These are phyloP conservation scores for Penicillium thymicola DNA, from an alignment of 2,329 filamentous ascomycete genomes.

Conservation along the genomic window DNA sequence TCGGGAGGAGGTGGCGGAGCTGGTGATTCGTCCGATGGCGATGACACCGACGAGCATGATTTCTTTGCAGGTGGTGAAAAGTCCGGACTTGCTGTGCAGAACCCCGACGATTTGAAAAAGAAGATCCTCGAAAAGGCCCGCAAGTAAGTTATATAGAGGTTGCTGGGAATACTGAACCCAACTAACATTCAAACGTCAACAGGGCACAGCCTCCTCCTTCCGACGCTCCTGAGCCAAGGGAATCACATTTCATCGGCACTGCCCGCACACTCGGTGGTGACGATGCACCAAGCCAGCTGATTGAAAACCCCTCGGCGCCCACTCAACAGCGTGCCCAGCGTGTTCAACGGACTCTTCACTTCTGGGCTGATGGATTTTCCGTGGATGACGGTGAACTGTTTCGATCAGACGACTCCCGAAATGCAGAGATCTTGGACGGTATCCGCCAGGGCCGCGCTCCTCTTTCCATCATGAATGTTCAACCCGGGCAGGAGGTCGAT, in stretches of 20 bases:
- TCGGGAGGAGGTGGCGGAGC: conserved; percentile 37
- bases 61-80: conserved; percentile 66
- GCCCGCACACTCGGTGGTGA: conserved; percentile 66
- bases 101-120: conserved; percentile 56
- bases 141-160: conserved; percentile 21
- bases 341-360: conserved; percentile 58
- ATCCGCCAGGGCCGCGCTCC: conserved; percentile 63
- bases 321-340: conserved; percentile 45
- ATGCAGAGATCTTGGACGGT: conserved; percentile 59
- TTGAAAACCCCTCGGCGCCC: conserved; percentile 51
- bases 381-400: conserved; percentile 64
- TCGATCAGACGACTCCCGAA: conserved; percentile 61
- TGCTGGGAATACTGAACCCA: too few relatives aligned
- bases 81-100: conserved; percentile 65
- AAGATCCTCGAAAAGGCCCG: conserved; percentile 50
- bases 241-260: conserved; percentile 55
- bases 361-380: conserved; percentile 65
- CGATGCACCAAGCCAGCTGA: conserved; percentile 56
- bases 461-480: conserved; percentile 60
- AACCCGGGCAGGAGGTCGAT: conserved; percentile 62
- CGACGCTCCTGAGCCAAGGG: conserved; percentile 45
- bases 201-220: conserved; percentile 32
- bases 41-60: conserved; percentile 54
- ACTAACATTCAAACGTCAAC: conserved; percentile 2
- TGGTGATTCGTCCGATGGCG: conserved; percentile 48